A percentile compares a stretch with the other conserved stretches of the same genome.
Conservation (phyloP, 176 grass and related monocot genomes). For the Aechmea fasciata region DNA sequence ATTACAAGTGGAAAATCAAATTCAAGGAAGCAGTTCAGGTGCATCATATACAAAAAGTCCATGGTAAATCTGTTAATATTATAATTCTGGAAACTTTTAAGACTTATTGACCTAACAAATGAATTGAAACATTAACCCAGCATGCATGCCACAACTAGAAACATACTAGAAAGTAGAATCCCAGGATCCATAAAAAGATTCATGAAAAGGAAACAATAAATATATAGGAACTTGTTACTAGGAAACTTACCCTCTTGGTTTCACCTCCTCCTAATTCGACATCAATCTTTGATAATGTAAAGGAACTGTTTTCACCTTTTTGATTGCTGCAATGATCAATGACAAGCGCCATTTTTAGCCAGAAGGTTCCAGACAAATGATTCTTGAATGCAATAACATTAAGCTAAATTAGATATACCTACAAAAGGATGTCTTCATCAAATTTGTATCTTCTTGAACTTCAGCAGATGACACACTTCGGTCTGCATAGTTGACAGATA, state of each 20-base stretch:
- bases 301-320: conserved; percentile 43
- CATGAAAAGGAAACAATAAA: conserved; percentile 15
- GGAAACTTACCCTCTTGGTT: conserved; percentile 55
- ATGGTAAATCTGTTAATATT: too few relatives aligned
- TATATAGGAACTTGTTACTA: conserved; percentile 1
- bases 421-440: conserved; percentile 39
- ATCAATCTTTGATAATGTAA: conserved; percentile 61
- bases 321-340: conserved; percentile 49
- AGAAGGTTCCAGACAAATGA: conserved; percentile 15
- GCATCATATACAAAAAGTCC: not conserved
- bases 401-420: conserved; percentile 31
- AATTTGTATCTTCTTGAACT: conserved; percentile 30
- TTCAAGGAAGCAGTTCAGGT: not conserved
- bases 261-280: conserved; percentile 68
- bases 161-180: not conserved
- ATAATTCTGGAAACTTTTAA: too few relatives aligned
- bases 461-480: conserved; percentile 20
- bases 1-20: not conserved
- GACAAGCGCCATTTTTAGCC: conserved; percentile 20
- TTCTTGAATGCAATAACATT: conserved; percentile 6
- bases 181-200: not conserved
- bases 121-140: too few relatives aligned
- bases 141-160: too few relatives aligned
- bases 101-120: too few relatives aligned
- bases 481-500: conserved; percentile 35